Conservation (phyloP, 2,329 filamentous ascomycete species). For the Colletotrichum eremochloae region DNA sequence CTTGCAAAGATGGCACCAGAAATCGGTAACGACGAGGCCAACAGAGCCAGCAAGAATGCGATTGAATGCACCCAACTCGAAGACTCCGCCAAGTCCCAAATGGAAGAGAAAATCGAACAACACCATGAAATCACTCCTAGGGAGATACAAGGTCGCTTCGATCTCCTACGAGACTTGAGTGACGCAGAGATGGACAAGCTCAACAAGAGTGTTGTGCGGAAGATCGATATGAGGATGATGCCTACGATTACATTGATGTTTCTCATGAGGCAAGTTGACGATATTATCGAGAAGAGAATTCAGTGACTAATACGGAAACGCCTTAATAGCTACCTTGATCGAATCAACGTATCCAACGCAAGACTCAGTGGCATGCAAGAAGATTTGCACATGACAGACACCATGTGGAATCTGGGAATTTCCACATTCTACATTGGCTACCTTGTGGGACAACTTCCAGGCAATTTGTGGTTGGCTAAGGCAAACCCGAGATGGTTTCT, state of each 20-base stretch:
- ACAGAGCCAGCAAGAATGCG: slow-evolving; percentile 18
- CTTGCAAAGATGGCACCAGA: slow-evolving; percentile 5
- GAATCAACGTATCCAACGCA: slow-evolving; percentile 62
- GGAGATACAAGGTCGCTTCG: slow-evolving; percentile 46
- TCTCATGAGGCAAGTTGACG: slow-evolving; percentile 45
- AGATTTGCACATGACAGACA: slow-evolving; percentile 51
- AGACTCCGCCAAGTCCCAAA: neutral
- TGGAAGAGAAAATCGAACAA: slow-evolving; percentile 5
- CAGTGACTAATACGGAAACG: slow-evolving; percentile 3
- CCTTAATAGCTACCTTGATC: slow-evolving; percentile 59
- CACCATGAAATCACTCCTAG: slow-evolving; percentile 11
- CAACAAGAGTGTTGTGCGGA: slow-evolving; percentile 48
- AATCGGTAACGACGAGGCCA: neutral
- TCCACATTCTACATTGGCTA: slow-evolving; percentile 61
- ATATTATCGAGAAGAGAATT: neutral
- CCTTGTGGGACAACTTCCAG: slow-evolving; percentile 58
- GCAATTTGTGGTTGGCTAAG: slow-evolving; percentile 59
- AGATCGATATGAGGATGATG: slow-evolving; percentile 51
- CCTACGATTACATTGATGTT: slow-evolving; percentile 48
- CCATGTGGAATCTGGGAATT: slow-evolving; percentile 55
- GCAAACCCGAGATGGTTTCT: slow-evolving; percentile 52
- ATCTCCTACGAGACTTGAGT: slow-evolving; percentile 44
- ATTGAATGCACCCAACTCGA: slow-evolving; percentile 29
- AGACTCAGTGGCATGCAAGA: slow-evolving; percentile 52
- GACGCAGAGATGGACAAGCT: slow-evolving; percentile 45